Evolutionary conservation across 495 filamentous ascomycete species (phyloP).

Genomic region (Pseudotulostoma volvatum): DNA sequence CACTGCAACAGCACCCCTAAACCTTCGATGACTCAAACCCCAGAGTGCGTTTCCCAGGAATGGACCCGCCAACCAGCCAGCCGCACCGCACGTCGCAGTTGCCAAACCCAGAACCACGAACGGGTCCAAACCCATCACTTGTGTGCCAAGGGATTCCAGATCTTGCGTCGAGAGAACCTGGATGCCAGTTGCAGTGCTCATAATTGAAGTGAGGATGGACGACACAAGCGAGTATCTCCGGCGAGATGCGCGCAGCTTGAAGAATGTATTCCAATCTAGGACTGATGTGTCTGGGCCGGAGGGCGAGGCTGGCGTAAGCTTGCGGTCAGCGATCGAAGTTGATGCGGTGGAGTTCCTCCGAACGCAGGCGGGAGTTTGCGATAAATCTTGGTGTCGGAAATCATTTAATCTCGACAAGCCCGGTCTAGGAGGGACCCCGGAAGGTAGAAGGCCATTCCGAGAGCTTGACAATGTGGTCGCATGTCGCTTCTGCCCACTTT

Average conservation of each 20-base stretch:
- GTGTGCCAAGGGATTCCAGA: conserved; percentile 48
- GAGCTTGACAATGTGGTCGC: background rate
- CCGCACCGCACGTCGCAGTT: conserved; percentile 51
- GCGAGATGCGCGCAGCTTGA: conserved; percentile 69
- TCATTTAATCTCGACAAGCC: background rate
- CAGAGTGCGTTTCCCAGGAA: conserved; percentile 62
- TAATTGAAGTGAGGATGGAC: conserved; percentile 46
- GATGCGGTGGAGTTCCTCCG: background rate
- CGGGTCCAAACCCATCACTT: conserved; percentile 68
- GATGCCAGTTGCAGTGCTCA: conserved; percentile 42
- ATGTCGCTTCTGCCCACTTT: background rate
- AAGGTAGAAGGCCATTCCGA: background rate
- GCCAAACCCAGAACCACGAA: conserved; percentile 66
- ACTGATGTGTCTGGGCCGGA: background rate
- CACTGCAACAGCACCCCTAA: conserved; percentile 46
- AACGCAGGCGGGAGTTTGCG: background rate
- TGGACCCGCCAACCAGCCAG: conserved; percentile 78
- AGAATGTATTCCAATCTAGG: conserved; percentile 88
- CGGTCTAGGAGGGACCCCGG: background rate
- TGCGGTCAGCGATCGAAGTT: background rate
- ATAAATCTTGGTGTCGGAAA: background rate
- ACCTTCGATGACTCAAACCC: conserved; percentile 47
- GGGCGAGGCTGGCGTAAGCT: background rate
- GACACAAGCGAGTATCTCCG: conserved; percentile 67
- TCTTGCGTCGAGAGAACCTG: conserved; percentile 45